phyloP scores from a whole-genome alignment of 768 basidiomycete genomes.

The Xerocomellus chrysenteron region DNA sequence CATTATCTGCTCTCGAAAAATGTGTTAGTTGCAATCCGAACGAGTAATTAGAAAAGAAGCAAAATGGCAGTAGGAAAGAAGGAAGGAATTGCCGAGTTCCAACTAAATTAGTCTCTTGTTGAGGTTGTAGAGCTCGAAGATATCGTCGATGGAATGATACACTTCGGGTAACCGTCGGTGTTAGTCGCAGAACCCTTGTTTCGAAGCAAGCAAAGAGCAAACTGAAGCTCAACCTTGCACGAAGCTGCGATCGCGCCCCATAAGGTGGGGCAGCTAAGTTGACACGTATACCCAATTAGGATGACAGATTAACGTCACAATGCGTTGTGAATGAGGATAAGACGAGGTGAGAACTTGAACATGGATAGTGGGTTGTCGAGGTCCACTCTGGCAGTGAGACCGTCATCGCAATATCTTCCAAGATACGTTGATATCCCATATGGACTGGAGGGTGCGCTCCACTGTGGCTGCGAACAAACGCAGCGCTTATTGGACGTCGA shows the following conservation, averaged over 20 bases:
- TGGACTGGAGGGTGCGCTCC: slow-evolving; percentile 2
- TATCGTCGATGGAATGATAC: slow-evolving; percentile 21
- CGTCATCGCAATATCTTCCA: slow-evolving; percentile 9
- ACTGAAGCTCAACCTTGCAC: background rate
- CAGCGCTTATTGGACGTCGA: slow-evolving; percentile 70
- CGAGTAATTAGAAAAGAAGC: slow-evolving; percentile 5
- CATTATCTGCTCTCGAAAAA: slow-evolving; percentile 11
- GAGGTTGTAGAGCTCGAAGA: slow-evolving; percentile 10
- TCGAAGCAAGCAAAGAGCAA: slow-evolving; percentile 2
- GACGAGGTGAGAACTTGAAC: slow-evolving; percentile 15
- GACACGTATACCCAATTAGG: slow-evolving; percentile 25
- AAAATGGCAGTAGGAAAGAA: background rate
- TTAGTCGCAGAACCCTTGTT: slow-evolving; percentile 11
- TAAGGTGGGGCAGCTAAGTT: slow-evolving; percentile 8
- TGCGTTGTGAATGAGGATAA: slow-evolving; percentile 17
- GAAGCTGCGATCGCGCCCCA: slow-evolving; percentile 1
- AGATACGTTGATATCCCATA: slow-evolving; percentile 10
- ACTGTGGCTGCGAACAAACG: slow-evolving; percentile 7
- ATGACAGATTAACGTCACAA: slow-evolving; percentile 23
- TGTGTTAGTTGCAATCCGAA: slow-evolving; percentile 16
- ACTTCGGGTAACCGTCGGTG: slow-evolving; percentile 12
- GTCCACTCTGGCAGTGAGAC: slow-evolving; percentile 19
- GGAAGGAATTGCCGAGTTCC: slow-evolving; percentile 9
- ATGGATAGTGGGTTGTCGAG: slow-evolving; percentile 8
- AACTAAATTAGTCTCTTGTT: slow-evolving; percentile 21